These are phyloP conservation scores for Clavispora fructus DNA, from an alignment of 805 yeast species.

Conservation along the genomic window DNA sequence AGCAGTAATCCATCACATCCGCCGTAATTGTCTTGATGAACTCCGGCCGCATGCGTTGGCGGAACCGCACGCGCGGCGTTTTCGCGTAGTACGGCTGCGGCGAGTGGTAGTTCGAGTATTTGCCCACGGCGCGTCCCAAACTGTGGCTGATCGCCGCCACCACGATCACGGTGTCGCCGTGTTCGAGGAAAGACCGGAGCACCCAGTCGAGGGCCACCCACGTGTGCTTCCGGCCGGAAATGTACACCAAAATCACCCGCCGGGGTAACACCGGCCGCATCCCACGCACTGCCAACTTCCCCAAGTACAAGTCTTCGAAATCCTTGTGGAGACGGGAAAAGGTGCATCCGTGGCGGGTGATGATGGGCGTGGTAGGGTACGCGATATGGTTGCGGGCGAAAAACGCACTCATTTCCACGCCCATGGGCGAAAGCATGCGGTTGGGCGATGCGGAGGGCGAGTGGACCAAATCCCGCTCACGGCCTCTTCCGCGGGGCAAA, in stretches of 20 bases:
- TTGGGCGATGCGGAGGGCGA: slow-evolving; percentile 20
- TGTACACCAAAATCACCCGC: slow-evolving; percentile 56
- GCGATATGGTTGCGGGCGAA: slow-evolving; percentile 9
- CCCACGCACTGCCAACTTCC: slow-evolving; percentile 23
- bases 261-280: slow-evolving; percentile 40
- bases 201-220: slow-evolving; percentile 82
- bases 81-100: slow-evolving; percentile 16
- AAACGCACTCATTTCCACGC: slow-evolving; percentile 11
- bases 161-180: slow-evolving; percentile 65
- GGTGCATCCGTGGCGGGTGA: slow-evolving; percentile 39
- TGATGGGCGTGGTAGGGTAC: slow-evolving; percentile 39
- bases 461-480: slow-evolving; percentile 7
- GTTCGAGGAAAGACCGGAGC: slow-evolving; percentile 46
- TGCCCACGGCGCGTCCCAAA: slow-evolving; percentile 4
- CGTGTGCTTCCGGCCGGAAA: slow-evolving; percentile 69
- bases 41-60: slow-evolving; percentile 42
- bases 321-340: slow-evolving; percentile 42
- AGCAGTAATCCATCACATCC: slow-evolving; percentile 49
- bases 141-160: slow-evolving; percentile 44
- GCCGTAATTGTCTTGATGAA: slow-evolving; percentile 40
- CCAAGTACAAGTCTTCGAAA: slow-evolving; percentile 43
- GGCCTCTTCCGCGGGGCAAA: slow-evolving; percentile 11
- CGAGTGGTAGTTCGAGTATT: slow-evolving; percentile 8
- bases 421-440: slow-evolving; percentile 12
- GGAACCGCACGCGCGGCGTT: slow-evolving; percentile 27